phyloP scores from a whole-genome alignment of 179 eudicot species.

The Heliamphora pulchella region DNA sequence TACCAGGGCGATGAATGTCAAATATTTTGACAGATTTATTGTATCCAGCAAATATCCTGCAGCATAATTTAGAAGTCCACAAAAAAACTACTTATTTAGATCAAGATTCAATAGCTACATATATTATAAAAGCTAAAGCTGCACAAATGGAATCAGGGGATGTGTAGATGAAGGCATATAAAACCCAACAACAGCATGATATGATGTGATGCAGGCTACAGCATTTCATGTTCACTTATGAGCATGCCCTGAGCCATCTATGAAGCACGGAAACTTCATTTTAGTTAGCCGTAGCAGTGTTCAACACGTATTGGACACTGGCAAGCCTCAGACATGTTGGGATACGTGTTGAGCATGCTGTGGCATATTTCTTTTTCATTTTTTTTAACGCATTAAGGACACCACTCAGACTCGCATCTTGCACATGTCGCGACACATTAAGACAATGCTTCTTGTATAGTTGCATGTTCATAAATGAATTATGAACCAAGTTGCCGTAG shows the following conservation, averaged over 20 bases:
- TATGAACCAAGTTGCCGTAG: too few species aligned
- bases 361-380: too few species aligned
- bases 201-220: background rate
- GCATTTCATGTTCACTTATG: background rate
- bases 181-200: constrained; percentile 2
- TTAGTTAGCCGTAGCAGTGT: too few species aligned
- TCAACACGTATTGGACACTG: too few species aligned
- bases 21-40: constrained; percentile 72
- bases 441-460: too few species aligned
- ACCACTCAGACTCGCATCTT: too few species aligned
- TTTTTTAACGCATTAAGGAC: too few species aligned
- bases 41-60: constrained; percentile 91
- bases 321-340: too few species aligned
- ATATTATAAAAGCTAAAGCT: background rate
- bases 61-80: constrained; percentile 12
- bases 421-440: too few species aligned
- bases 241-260: background rate
- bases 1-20: constrained; percentile 95
- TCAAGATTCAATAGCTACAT: background rate
- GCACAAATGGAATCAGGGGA: background rate
- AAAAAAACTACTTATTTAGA: background rate
- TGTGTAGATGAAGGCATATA: constrained; percentile 1
- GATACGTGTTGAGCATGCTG: too few species aligned
- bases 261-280: too few species aligned
- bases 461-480: too few species aligned